Base-by-base conservation (phyloP, 2,329 filamentous ascomycete species). In the Cladophialophora yegresii region DNA sequence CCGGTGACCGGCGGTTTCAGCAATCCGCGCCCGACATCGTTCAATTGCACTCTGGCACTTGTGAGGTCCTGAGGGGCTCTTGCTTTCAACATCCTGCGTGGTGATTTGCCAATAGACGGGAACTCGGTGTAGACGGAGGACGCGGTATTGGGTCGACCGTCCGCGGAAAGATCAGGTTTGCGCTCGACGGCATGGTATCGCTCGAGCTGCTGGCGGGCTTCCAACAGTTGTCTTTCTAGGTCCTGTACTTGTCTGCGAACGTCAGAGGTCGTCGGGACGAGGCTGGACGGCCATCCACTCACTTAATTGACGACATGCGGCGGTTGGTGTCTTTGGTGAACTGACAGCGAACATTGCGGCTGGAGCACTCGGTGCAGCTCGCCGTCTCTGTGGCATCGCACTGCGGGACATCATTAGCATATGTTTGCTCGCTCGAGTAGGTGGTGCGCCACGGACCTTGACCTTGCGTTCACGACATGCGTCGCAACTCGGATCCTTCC, bases 281-380 rank as follows among this genome's bases (percentile, higher is more conserved):
- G 33, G 33, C 30, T 13, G 54, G 13, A 6, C n/a, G 43, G 9
- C 57, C 64, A 47, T 59, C 58, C 62, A 78, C 83, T 72, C 77
- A 87, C 85, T 98, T 99, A 79, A 98, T 98, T 1, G 93, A 98
- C 20, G 95, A 98, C 95, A 99, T 99, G 67, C 95, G 87, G 64
- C 95, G 86, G 76, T 99, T 99, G 12, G 95, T 99, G 78, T 99
- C 95, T 79, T 99, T 99, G 56, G 95, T 99, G 75, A 99, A 99
- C 74, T 98, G 93, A 75, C 95, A 99, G 77, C 96, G 96, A 69
- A 98, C 93, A 75, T 93, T 96, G 69, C 95, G 89, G 76, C 93
- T 97, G 4, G 92, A 95, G 79, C 95, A 99, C 78, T 99, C 95
- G 1, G 95, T 97, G 77, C 95, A 99, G 78, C 93, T 96, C 10